Evolutionary conservation across 2,329 filamentous ascomycete species (phyloP).

Genomic region (Calonectria naviculata): DNA sequence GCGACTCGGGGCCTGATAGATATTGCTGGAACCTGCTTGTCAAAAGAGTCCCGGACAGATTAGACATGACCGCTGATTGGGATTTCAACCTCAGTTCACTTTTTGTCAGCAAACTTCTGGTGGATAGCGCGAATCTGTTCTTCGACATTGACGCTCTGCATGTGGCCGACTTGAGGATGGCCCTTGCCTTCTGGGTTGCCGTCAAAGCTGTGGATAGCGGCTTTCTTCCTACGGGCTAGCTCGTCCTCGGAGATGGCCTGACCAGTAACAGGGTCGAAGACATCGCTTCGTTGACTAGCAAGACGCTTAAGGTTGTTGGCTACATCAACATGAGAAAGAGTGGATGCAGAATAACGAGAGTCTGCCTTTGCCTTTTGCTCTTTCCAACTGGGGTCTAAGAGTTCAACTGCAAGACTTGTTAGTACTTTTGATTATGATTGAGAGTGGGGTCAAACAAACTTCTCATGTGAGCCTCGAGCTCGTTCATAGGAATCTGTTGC

Average conservation of each 20-base stretch:
- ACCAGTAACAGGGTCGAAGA: conserved; percentile 82
- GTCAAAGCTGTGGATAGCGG: conserved; percentile 74
- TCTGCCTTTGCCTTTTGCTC: conserved; percentile 94
- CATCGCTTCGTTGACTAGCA: conserved; percentile 86
- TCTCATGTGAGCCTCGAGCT: conserved; percentile 92
- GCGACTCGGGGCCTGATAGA: background rate
- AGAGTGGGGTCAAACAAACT: conserved; percentile 57
- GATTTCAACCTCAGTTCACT: conserved; percentile 34
- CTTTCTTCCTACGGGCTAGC: conserved; percentile 78
- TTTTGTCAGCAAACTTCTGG: conserved; percentile 61
- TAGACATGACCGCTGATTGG: background rate
- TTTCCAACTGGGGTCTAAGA: conserved; percentile 94
- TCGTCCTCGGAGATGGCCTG: conserved; percentile 79
- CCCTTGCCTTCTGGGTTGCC: conserved; percentile 71
- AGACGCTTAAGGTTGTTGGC: conserved; percentile 96
- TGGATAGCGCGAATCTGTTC: conserved; percentile 81
- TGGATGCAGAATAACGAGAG: conserved; percentile 85
- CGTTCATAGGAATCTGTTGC: conserved; percentile 86
- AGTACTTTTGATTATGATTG: conserved; percentile 36
- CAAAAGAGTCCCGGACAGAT: background rate
- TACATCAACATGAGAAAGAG: conserved; percentile 86
- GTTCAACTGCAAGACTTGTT: conserved; percentile 74
- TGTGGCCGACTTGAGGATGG: conserved; percentile 64
- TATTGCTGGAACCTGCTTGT: background rate
- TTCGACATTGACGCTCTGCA: conserved; percentile 81